Evolutionary conservation across 371 early-diverging fungal species (phyloP).

Genomic region (Haplosporangium sp.): DNA sequence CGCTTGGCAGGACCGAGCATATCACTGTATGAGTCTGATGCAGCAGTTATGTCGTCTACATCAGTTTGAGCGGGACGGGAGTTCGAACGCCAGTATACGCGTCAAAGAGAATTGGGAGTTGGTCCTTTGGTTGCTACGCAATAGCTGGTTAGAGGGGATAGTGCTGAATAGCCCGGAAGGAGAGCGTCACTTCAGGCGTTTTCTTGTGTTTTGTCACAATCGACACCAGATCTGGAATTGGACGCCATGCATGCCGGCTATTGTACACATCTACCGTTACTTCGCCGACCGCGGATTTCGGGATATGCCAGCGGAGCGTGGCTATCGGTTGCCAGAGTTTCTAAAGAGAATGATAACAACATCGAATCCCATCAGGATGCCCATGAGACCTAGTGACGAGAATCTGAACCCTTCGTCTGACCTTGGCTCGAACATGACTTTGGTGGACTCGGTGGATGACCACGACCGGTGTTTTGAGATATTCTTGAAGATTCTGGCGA

Average conservation of each 20-base stretch:
- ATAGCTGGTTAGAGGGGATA: slow-evolving; percentile 10
- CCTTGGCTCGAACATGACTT: slow-evolving; percentile 4
- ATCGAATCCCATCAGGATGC: not conserved
- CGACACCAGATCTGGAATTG: slow-evolving; percentile 28
- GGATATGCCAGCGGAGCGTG: slow-evolving; percentile 40
- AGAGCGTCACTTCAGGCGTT: slow-evolving; percentile 19
- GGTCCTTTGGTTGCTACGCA: slow-evolving; percentile 19
- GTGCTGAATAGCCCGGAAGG: not conserved
- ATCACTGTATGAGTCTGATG: slow-evolving; percentile 13
- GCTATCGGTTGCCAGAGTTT: slow-evolving; percentile 47
- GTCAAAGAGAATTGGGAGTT: slow-evolving; percentile 35
- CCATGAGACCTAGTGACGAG: not conserved
- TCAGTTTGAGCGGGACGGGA: slow-evolving; percentile 40
- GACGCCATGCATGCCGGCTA: slow-evolving; percentile 14
- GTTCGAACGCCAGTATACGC: slow-evolving; percentile 13
- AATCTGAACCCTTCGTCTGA: not conserved
- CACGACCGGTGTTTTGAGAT: slow-evolving; percentile 45
- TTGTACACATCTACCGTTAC: slow-evolving; percentile 7
- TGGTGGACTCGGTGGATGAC: slow-evolving; percentile 4
- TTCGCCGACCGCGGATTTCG: slow-evolving; percentile 23
- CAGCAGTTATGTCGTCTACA: slow-evolving; percentile 27
- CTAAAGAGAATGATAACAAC: slow-evolving; percentile 26
- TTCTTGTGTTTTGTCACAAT: slow-evolving; percentile 27
- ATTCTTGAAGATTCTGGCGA: slow-evolving; percentile 36
- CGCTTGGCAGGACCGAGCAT: not conserved